Percentiles rank a stretch among this genome's conserved stretches.
These are phyloP conservation scores for Sporothrix variecibatus DNA, from an alignment of 2,329 filamentous ascomycete genomes.

Conservation along the genomic window DNA sequence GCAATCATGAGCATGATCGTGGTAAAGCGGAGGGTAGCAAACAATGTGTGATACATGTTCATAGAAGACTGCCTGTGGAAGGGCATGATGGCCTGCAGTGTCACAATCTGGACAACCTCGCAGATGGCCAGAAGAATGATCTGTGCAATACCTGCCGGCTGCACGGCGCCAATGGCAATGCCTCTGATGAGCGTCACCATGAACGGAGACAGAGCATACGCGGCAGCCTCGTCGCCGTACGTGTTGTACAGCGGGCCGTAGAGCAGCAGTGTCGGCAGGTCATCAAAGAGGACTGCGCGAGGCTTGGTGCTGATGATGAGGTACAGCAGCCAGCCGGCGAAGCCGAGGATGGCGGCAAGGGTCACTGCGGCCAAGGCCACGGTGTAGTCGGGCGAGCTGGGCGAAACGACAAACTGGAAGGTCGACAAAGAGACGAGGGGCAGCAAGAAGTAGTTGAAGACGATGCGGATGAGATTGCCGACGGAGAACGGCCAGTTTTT, in stretches of 20 bases:
- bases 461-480: constrained; percentile 77
- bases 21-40: constrained; percentile 74
- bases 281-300: constrained; percentile 86
- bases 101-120: constrained; percentile 86
- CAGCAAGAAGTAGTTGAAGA: constrained; percentile 90
- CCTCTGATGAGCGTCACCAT: constrained; percentile 82
- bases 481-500: constrained; percentile 90
- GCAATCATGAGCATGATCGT: constrained; percentile 75
- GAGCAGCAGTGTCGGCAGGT: constrained; percentile 81
- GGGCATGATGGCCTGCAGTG: constrained; percentile 84
- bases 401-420: constrained; percentile 83
- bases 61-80: constrained; percentile 92
- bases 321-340: constrained; percentile 76
- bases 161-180: constrained; percentile 87
- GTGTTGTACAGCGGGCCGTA: constrained; percentile 98
- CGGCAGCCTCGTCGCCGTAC: constrained; percentile 88
- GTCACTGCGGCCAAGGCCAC: constrained; percentile 76
- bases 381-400: constrained; percentile 66
- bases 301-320: constrained; percentile 80
- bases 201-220: constrained; percentile 85
- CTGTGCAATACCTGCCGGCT: constrained; percentile 90
- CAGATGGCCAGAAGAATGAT: constrained; percentile 90
- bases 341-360: constrained; percentile 69
- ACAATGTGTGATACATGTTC: constrained; percentile 92
- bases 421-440: constrained; percentile 84